Evolutionary conservation across 352 stramenopile species (phyloP).

Genomic region (Globisporangium megalacanthum): DNA sequence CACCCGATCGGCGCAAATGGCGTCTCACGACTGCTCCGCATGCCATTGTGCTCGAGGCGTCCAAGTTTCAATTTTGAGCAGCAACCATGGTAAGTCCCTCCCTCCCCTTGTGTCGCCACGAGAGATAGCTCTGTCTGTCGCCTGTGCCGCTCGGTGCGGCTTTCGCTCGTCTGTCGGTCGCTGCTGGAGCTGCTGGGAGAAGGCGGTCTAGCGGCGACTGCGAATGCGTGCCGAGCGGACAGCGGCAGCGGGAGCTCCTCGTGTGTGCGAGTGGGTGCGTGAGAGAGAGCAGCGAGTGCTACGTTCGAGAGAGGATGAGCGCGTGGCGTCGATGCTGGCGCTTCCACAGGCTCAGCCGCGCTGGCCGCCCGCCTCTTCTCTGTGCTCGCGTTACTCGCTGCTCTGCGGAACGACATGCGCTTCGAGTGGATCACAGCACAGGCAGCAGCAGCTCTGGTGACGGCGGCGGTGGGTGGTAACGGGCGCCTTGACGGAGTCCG

Average conservation of each 20-base stretch:
- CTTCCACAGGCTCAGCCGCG: no score
- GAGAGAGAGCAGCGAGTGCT: slow-evolving; percentile 5
- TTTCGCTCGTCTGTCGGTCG: not conserved
- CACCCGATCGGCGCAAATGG: slow-evolving; percentile 14
- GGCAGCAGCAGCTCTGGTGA: not conserved
- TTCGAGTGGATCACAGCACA: slow-evolving; percentile 1
- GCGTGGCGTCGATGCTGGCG: no score
- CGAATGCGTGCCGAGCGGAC: not conserved
- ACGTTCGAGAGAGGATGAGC: not conserved
- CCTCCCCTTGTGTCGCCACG: slow-evolving; percentile 6
- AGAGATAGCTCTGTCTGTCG: not conserved
- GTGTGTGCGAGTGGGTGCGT: slow-evolving; percentile 1
- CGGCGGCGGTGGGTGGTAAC: not conserved
- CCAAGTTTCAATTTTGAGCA: slow-evolving; percentile 86
- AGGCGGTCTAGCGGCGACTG: no score
- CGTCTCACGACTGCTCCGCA: slow-evolving; percentile 51
- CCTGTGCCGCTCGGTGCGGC: not conserved
- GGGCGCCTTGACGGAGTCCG: not conserved
- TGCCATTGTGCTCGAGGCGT: slow-evolving; percentile 44
- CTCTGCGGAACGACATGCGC: slow-evolving; percentile 3
- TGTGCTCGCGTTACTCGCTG: not conserved
- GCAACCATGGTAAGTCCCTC: slow-evolving; percentile 76
- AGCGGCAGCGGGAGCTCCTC: not conserved
- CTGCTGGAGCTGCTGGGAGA: no score
- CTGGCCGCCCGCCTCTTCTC: no score